phyloP scores from a whole-genome alignment of 306 rosid species.

The Medicago ruthenica region DNA sequence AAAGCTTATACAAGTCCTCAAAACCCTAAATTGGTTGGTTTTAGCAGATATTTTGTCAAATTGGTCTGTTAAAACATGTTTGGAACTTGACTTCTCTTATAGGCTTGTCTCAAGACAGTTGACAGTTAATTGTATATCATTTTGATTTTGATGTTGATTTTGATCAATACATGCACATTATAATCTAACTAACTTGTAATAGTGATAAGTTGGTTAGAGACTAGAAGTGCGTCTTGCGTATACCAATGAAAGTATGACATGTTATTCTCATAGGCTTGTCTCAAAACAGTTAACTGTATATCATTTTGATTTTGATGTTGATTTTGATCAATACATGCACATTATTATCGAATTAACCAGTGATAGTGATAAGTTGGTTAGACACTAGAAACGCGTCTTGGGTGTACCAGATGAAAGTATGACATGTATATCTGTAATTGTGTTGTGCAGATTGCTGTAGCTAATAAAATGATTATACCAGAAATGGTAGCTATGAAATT shows the following conservation, averaged over 20 bases:
- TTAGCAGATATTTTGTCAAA: background rate
- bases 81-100: constrained; percentile 30
- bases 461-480: constrained; percentile 79
- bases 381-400: no score
- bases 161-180: no score
- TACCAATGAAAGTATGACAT: no score
- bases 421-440: constrained; percentile 33
- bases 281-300: no score
- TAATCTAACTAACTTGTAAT: no score
- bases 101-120: background rate
- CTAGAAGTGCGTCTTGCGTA: no score
- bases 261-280: no score
- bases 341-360: no score
- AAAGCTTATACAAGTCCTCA: constrained; percentile 10
- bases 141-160: constrained; percentile 7
- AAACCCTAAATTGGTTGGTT: constrained; percentile 7
- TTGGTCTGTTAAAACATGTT: constrained; percentile 18
- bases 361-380: no score
- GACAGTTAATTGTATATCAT: background rate
- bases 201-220: no score
- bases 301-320: no score
- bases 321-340: background rate
- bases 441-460: constrained; percentile 61
- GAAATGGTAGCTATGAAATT: constrained; percentile 73
- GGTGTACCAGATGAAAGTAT: background rate